A percentile compares a stretch with the other conserved stretches of the same genome.
Evolutionary conservation across 768 basidiomycete genomes (phyloP).

Genomic region (Podaxis sp.): DNA sequence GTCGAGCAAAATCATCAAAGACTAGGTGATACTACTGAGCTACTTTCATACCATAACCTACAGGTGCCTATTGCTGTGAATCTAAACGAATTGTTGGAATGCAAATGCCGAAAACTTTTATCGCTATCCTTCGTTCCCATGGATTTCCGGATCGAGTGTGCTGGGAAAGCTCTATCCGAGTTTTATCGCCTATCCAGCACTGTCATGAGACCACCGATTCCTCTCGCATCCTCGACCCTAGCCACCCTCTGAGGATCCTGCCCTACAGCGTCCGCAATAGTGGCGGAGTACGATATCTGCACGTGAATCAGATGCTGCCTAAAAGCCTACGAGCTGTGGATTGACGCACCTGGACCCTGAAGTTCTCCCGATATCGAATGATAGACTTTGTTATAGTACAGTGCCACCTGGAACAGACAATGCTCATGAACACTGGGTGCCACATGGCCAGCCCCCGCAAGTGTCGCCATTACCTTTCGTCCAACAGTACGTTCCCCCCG

Average conservation of each 20-base stretch:
- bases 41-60: conserved; percentile 1
- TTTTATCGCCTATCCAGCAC: conserved; percentile 42
- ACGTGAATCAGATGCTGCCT: background rate
- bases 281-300: background rate
- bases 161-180: background rate
- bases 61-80: background rate
- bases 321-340: background rate
- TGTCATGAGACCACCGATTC: conserved; percentile 77
- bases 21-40: background rate
- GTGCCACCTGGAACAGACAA: background rate
- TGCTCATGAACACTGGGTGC: background rate
- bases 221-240: conserved; percentile 56
- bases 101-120: background rate
- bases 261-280: conserved; percentile 1
- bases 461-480: conserved; percentile 13
- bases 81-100: background rate
- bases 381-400: conserved; percentile 4
- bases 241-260: conserved; percentile 62
- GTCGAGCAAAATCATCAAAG: conserved; percentile 71
- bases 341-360: conserved; percentile 4
- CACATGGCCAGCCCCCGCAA: background rate
- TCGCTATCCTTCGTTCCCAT: background rate
- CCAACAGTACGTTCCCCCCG: conserved; percentile 16
- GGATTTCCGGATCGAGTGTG: background rate
- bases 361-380: background rate